Conservation (phyloP, 2,329 filamentous ascomycete genomes). For the Chrysoporthe cubensis region DNA sequence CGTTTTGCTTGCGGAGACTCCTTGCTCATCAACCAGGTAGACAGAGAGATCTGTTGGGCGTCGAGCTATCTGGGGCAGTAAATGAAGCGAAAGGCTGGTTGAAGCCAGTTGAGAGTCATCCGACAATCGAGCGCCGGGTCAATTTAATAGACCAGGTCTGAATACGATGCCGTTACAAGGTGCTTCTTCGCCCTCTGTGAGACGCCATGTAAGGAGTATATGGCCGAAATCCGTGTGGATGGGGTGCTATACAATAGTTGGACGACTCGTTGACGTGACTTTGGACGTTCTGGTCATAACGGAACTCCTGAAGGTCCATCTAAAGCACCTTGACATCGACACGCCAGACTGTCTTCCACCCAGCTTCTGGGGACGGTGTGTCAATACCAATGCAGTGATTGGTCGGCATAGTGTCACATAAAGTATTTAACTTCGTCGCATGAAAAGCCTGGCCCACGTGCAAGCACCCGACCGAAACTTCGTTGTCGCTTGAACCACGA, state of each 20-base stretch:
- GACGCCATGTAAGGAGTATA: neutral
- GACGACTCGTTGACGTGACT: neutral
- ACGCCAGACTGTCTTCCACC: neutral
- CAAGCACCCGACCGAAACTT: neutral
- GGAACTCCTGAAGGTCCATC: too few relatives aligned
- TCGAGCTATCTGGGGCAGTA: neutral
- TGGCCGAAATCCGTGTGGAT: neutral
- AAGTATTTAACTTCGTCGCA: neutral
- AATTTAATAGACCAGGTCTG: neutral
- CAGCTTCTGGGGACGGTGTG: neutral
- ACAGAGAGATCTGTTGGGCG: neutral
- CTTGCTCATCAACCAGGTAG: neutral
- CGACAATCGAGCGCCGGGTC: neutral
- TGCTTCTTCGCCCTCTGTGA: neutral
- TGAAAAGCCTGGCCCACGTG: neutral
- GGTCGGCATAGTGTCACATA: neutral
- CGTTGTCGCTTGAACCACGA: neutral
- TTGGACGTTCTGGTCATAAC: neutral
- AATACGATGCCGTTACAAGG: neutral
- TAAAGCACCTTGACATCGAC: neutral
- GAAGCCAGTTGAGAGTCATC: neutral
- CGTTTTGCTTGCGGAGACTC: neutral
- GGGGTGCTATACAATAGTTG: neutral
- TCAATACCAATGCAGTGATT: neutral
- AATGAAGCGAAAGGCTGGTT: neutral